phyloP scores from a whole-genome alignment of 2,329 filamentous ascomycete species.

The Cryphonectria carpinicola region DNA sequence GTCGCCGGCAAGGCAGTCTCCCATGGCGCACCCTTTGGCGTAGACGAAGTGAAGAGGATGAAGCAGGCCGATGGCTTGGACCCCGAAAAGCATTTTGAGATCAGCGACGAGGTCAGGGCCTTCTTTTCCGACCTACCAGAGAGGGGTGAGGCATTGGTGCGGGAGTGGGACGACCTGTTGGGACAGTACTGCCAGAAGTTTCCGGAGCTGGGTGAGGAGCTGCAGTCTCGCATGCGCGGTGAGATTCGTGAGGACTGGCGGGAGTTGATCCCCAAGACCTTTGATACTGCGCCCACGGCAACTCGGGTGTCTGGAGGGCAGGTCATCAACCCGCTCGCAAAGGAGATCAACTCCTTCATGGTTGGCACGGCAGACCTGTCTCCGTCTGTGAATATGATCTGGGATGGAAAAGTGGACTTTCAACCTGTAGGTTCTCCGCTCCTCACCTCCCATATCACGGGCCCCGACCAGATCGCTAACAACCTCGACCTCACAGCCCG shows the following conservation, averaged over 20 bases:
- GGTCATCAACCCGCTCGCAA: constrained; percentile 52
- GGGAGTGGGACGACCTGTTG: constrained; percentile 51
- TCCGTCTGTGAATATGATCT: constrained; percentile 54
- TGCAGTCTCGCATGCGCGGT: constrained; percentile 51
- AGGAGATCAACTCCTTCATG: constrained; percentile 45
- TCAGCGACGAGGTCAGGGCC: constrained; percentile 49
- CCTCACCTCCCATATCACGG: neutral
- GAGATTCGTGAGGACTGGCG: constrained; percentile 54
- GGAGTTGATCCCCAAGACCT: constrained; percentile 51
- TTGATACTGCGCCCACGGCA: constrained; percentile 54
- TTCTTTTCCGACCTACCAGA: constrained; percentile 56
- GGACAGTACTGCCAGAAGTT: constrained; percentile 28
- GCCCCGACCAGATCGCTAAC: neutral
- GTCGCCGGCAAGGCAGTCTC: constrained; percentile 53
- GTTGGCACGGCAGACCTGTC: constrained; percentile 53
- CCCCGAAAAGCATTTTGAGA: constrained; percentile 49
- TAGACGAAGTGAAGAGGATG: constrained; percentile 55
- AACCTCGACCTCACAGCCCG: constrained; percentile 25
- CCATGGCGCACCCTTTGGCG: constrained; percentile 62
- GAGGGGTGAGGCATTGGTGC: constrained; percentile 50
- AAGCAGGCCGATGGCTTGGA: constrained; percentile 56
- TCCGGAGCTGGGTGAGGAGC: constrained; percentile 42
- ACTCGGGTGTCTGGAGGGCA: constrained; percentile 52
- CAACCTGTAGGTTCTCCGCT: constrained; percentile 46
- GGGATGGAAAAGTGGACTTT: constrained; percentile 54